Evolutionary conservation across 352 stramenopile genomes (phyloP).

Genomic region (Peronosclerospora sorghi): DNA sequence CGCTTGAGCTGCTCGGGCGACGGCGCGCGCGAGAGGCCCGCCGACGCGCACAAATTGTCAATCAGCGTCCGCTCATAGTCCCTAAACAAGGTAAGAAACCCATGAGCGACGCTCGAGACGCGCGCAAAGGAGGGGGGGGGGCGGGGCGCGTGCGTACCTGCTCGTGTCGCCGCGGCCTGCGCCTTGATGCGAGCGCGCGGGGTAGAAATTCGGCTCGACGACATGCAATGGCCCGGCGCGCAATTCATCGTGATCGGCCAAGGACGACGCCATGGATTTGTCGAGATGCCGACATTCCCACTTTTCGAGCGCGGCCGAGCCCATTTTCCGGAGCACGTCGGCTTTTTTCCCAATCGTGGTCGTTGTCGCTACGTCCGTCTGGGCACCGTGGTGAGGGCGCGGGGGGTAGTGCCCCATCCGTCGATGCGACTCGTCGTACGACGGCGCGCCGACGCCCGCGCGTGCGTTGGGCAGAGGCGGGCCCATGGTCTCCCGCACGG

Average conservation of each 20-base stretch:
- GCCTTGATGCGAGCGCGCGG: conserved; percentile 48
- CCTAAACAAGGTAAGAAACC: too few relatives aligned
- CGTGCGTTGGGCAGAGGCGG: conserved; percentile 10
- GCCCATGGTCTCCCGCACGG: conserved; percentile 22
- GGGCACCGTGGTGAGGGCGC: too few relatives aligned
- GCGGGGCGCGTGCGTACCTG: too few relatives aligned
- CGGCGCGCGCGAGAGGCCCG: conserved; percentile 59
- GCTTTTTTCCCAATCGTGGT: conserved; percentile 67
- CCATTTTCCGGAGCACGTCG: conserved; percentile 75
- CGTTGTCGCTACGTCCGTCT: conserved; percentile 21
- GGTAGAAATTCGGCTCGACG: conserved; percentile 66
- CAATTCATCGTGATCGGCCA: conserved; percentile 78
- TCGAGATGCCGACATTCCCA: conserved; percentile 86
- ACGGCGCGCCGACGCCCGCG: conserved; percentile 14
- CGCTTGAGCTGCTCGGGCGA: conserved; percentile 67
- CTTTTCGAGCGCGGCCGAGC: conserved; percentile 60
- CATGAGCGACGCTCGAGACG: too few relatives aligned
- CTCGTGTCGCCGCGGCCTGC: conserved; percentile 64
- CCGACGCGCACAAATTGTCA: conserved; percentile 69
- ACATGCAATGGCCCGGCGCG: conserved; percentile 46
- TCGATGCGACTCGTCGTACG: conserved; percentile 48
- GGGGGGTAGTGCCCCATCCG: too few relatives aligned
- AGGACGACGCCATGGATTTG: conserved; percentile 83
- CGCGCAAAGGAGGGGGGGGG: too few relatives aligned
- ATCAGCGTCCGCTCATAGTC: conserved; percentile 83